A percentile compares a stretch with the other conserved stretches of the same genome.
These are phyloP conservation scores for Pleoardoris graminearum DNA, from an alignment of 2,329 filamentous ascomycete species.

Conservation along the genomic window DNA sequence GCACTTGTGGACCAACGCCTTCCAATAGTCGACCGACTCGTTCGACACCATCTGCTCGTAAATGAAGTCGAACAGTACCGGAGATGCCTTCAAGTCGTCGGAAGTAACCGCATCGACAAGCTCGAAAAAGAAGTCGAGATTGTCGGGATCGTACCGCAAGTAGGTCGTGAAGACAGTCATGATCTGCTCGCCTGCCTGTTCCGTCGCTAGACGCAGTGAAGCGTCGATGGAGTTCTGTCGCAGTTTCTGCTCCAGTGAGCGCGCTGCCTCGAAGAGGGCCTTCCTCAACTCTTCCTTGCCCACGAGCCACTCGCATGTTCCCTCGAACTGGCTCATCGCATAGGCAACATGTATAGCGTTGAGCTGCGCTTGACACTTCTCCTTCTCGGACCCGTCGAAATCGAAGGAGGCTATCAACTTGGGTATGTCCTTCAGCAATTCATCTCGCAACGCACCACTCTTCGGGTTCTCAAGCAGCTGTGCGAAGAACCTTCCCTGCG, in stretches of 20 bases:
- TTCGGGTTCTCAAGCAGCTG: slow-evolving; percentile 79
- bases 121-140: slow-evolving; percentile 81
- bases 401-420: slow-evolving; percentile 69
- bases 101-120: slow-evolving; percentile 82
- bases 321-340: slow-evolving; percentile 70
- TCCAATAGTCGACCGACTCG: slow-evolving; percentile 84
- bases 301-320: slow-evolving; percentile 68
- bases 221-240: slow-evolving; percentile 70
- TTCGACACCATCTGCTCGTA: slow-evolving; percentile 83
- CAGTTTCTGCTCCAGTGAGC: slow-evolving; percentile 76
- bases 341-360: slow-evolving; percentile 87
- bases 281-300: slow-evolving; percentile 61
- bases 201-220: slow-evolving; percentile 76
- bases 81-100: slow-evolving; percentile 77
- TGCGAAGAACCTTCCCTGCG: slow-evolving; percentile 87
- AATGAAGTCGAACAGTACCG: slow-evolving; percentile 78
- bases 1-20: slow-evolving; percentile 77
- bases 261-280: slow-evolving; percentile 66
- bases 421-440: slow-evolving; percentile 73
- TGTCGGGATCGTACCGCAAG: slow-evolving; percentile 71
- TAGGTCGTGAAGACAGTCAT: slow-evolving; percentile 84
- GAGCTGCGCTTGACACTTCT: slow-evolving; percentile 76
- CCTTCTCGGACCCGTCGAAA: slow-evolving; percentile 64
- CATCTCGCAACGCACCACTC: slow-evolving; percentile 73
- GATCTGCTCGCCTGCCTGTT: slow-evolving; percentile 86